These are phyloP conservation scores for Colletotrichum karsti DNA, from an alignment of 2,329 filamentous ascomycete genomes.

Conservation along the genomic window DNA sequence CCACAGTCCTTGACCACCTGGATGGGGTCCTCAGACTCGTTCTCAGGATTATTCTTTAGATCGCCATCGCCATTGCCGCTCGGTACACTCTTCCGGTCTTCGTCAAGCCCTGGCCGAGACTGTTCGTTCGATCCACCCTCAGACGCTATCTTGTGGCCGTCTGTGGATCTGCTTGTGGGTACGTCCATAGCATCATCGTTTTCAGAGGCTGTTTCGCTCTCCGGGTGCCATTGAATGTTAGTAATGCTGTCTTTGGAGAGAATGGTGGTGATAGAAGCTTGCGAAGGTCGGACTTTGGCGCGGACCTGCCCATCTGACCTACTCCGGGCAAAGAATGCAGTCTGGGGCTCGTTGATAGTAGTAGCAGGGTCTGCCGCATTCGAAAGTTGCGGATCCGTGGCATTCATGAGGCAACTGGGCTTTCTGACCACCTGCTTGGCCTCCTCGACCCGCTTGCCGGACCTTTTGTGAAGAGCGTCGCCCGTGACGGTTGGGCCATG, in stretches of 20 bases:
- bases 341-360: conserved; percentile 42
- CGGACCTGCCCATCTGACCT: conserved; percentile 32
- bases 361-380: conserved; percentile 40
- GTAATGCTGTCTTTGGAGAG: conserved; percentile 39
- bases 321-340: conserved; percentile 38
- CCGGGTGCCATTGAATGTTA: conserved; percentile 39
- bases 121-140: no score
- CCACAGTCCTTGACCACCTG: no score
- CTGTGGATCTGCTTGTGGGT: not conserved
- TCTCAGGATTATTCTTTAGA: no score
- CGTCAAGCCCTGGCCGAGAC: no score
- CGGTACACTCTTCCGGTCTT: no score
- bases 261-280: conserved; percentile 35
- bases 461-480: not conserved
- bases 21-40: no score
- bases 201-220: not conserved
- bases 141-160: no score
- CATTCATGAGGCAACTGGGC: conserved; percentile 25
- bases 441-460: no score
- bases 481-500: not conserved
- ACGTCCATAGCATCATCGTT: not conserved
- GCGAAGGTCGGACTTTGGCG: conserved; percentile 29
- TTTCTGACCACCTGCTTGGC: not conserved
- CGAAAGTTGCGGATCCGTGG: conserved; percentile 35
- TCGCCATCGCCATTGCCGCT: no score